phyloP scores from a whole-genome alignment of 2,329 filamentous ascomycete genomes.

The Neoarthrinium moseri region DNA sequence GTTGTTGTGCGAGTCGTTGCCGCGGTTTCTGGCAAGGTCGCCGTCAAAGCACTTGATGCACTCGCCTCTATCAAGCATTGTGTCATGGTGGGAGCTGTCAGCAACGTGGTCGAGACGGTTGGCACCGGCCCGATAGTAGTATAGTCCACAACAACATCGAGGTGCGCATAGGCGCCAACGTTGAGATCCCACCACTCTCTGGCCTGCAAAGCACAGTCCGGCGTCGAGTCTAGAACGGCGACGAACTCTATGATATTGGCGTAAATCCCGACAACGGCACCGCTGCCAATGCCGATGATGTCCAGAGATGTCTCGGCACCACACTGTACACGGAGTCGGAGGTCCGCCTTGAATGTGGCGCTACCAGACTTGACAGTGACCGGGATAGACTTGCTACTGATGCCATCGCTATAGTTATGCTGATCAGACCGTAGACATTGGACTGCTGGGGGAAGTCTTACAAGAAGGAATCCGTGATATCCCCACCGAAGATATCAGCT shows the following conservation, averaged over 20 bases:
- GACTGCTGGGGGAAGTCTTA: not conserved
- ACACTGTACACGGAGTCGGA: conserved; percentile 43
- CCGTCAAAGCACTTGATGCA: too few species aligned
- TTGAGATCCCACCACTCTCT: conserved; percentile 28
- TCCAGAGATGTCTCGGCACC: conserved; percentile 31
- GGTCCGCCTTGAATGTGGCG: conserved; percentile 41
- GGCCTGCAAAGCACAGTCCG: conserved; percentile 25
- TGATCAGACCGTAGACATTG: not conserved
- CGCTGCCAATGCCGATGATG: conserved; percentile 26
- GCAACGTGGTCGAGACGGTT: conserved; percentile 33
- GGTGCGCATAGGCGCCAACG: conserved; percentile 21
- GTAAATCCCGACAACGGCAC: conserved; percentile 39
- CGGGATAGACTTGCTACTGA: conserved; percentile 28
- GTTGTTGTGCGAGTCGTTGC: too few species aligned
- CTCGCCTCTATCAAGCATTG: conserved; percentile 22
- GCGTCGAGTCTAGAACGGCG: conserved; percentile 27
- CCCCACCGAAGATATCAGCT: conserved; percentile 34
- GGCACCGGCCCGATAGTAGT: conserved; percentile 32
- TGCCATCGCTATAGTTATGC: conserved; percentile 7
- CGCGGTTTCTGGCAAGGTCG: too few species aligned
- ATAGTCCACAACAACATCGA: conserved; percentile 26
- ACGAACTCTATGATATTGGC: conserved; percentile 50
- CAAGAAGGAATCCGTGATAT: conserved; percentile 41
- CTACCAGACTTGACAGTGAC: conserved; percentile 38
- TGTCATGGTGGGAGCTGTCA: conserved; percentile 26